Conservation (phyloP, 306 rosid species). For the Vigna reflexopilosa region DNA sequence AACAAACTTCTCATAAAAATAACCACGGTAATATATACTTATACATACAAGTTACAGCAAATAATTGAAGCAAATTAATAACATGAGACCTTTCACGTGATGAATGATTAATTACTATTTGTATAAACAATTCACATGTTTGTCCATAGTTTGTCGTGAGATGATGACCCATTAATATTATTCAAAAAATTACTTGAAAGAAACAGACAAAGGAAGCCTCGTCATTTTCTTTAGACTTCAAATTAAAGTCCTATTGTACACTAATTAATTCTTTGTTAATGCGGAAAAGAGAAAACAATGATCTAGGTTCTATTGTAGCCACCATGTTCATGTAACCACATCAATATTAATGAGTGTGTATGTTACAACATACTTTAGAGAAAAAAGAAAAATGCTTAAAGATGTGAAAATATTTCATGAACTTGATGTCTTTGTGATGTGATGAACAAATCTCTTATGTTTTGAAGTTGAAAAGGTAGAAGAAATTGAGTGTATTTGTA, state of each 20-base stretch:
- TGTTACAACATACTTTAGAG: too few relatives aligned
- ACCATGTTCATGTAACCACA: too few relatives aligned
- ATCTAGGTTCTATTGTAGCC: not conserved
- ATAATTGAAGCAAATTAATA: not conserved
- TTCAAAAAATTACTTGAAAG: constrained; percentile 32
- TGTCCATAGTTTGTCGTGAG: constrained; percentile 19
- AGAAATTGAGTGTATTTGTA: too few relatives aligned
- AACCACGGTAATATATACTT: not conserved
- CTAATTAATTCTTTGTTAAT: not conserved
- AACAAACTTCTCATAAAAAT: not conserved
- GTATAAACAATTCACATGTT: constrained; percentile 34
- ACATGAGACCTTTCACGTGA: constrained; percentile 2
- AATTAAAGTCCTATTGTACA: not conserved
- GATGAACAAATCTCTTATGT: too few relatives aligned
- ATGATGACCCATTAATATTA: constrained; percentile 37
- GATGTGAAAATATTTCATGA: too few relatives aligned
- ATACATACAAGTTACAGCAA: not conserved
- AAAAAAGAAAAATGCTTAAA: too few relatives aligned
- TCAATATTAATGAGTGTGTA: not conserved
- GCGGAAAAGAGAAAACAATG: not conserved
- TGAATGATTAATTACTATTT: constrained; percentile 36
- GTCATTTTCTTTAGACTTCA: not conserved
- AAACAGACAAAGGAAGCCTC: constrained; percentile 23
- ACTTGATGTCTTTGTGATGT: too few relatives aligned
- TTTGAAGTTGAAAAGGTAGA: too few relatives aligned